Evolutionary conservation across 768 basidiomycete genomes (phyloP).

Genomic region (Mycena chlorophos): DNA sequence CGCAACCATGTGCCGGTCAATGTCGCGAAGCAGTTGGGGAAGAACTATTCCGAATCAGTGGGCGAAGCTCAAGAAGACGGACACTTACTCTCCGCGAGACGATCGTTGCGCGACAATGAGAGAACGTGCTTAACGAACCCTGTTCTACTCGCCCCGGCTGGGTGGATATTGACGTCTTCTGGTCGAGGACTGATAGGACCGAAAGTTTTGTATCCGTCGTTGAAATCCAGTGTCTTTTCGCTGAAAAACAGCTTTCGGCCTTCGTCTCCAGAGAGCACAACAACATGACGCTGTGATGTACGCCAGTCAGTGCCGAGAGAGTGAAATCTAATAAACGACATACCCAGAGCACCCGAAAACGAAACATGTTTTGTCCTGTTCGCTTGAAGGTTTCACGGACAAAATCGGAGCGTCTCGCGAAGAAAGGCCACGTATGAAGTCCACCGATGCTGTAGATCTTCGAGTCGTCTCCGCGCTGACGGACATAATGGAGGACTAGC

Average conservation of each 20-base stretch:
- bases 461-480: neutral
- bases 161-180: slow-evolving; percentile 22
- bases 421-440: slow-evolving; percentile 34
- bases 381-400: slow-evolving; percentile 26
- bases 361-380: slow-evolving; percentile 27
- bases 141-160: neutral
- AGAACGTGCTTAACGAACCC: slow-evolving; percentile 7
- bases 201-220: slow-evolving; percentile 28
- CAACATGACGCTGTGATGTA: slow-evolving; percentile 23
- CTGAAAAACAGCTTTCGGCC: slow-evolving; percentile 28
- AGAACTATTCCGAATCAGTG: slow-evolving; percentile 18
- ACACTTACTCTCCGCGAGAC: slow-evolving; percentile 5
- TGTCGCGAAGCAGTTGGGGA: slow-evolving; percentile 26
- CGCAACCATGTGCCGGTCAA: slow-evolving; percentile 21
- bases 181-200: slow-evolving; percentile 22
- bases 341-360: slow-evolving; percentile 33
- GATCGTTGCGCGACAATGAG: slow-evolving; percentile 8
- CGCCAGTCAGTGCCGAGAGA: neutral
- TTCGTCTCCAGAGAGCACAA: slow-evolving; percentile 26
- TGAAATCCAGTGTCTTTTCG: slow-evolving; percentile 22
- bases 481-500: neutral
- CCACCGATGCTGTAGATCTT: slow-evolving; percentile 25
- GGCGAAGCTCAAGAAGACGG: no score
- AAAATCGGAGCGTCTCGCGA: slow-evolving; percentile 32
- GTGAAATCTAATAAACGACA: neutral